Evolutionary conservation across 2,329 filamentous ascomycete genomes (phyloP).

Genomic region (Arthrinium phaeospermum): DNA sequence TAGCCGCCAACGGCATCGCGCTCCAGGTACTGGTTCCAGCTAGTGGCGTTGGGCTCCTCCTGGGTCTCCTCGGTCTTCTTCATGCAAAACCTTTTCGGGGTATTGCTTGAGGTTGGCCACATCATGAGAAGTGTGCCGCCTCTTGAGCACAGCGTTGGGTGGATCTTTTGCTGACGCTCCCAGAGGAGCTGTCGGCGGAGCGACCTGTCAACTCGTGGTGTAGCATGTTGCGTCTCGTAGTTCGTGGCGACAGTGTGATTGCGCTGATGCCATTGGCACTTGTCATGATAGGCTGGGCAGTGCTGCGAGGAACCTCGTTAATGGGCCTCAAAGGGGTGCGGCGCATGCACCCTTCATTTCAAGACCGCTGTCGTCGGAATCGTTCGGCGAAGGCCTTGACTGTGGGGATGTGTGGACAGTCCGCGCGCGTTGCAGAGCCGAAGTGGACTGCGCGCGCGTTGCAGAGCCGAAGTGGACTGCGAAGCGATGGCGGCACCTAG

Average conservation of each 20-base stretch:
- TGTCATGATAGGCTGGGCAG: slow-evolving; percentile 71
- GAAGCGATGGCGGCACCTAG: slow-evolving; percentile 62
- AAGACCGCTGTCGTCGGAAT: slow-evolving; percentile 66
- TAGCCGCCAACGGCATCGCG: slow-evolving; percentile 81
- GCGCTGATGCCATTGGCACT: slow-evolving; percentile 68
- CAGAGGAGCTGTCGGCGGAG: slow-evolving; percentile 89
- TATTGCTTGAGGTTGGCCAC: slow-evolving; percentile 87
- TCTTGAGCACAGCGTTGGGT: slow-evolving; percentile 89
- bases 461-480: slow-evolving; percentile 71
- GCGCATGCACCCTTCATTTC: slow-evolving; percentile 66
- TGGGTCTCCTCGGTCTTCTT: slow-evolving; percentile 52
- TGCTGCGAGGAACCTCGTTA: slow-evolving; percentile 69
- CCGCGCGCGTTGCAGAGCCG: slow-evolving; percentile 71
- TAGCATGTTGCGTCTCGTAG: slow-evolving; percentile 93
- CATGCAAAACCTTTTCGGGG: slow-evolving; percentile 69
- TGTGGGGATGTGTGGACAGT: slow-evolving; percentile 51
- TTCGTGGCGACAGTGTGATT: slow-evolving; percentile 84
- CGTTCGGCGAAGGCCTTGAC: slow-evolving; percentile 57
- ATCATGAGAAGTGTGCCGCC: slow-evolving; percentile 88
- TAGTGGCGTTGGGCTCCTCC: slow-evolving; percentile 68
- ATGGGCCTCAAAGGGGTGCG: slow-evolving; percentile 57
- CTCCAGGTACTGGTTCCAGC: slow-evolving; percentile 87
- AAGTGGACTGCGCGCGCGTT: slow-evolving; percentile 67
- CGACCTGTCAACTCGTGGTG: slow-evolving; percentile 89
- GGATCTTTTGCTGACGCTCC: slow-evolving; percentile 94